Base-by-base conservation (phyloP, 495 filamentous ascomycete species). In the Talaromyces proteolyticus region DNA sequence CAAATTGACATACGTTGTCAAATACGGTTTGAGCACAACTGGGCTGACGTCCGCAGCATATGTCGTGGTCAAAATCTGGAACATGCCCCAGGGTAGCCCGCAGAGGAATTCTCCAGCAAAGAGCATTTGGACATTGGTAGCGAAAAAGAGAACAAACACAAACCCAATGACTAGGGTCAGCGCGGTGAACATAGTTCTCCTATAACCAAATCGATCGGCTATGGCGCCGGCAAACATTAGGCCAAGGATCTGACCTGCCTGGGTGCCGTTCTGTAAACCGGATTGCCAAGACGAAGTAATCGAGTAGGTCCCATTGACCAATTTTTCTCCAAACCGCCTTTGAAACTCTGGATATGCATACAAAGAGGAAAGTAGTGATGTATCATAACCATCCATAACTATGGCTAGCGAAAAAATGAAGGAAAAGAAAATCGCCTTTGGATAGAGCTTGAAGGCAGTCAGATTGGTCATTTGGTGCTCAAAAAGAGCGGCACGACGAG, bases 281-380 rank as follows among this genome's bases (percentile, higher is more conserved):
- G 82, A 72, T 56, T 88, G 84, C 85, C 85, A 89, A 6, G 71
- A 59, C 6, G 80, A 78, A 4, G 81, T 60, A 4, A 87, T 67
- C 52, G 86, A 72, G 58, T 82, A 86, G 0, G 50, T 54, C 10
- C 64, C 57, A 26, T 74, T 61, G 3, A 14, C 8, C 29, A 34
- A 14, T 14, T 34, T 14, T 3, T 52, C 24, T 17, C 64, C 66
- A 44, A 57, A 67, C 20, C 48, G 53, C 7, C 34, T 23, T 36
- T 60, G 58, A 57, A 63, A 67, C 34, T 54, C 14, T 1, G 42
- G 42, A 3, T 21, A 21, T 26, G 29, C 47, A 23, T 40, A 49
- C 6, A 49, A 25, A 2, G n/a, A 39, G 14, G 29, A 8, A 8
- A 34, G 29, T 4, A 34, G 29, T 14, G 29, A 34, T 2, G 29